A percentile compares a stretch with the other conserved stretches of the same genome.
These are phyloP conservation scores for Solanum pinnatisectum DNA, from an alignment of 257 asterid species.

Conservation along the genomic window DNA sequence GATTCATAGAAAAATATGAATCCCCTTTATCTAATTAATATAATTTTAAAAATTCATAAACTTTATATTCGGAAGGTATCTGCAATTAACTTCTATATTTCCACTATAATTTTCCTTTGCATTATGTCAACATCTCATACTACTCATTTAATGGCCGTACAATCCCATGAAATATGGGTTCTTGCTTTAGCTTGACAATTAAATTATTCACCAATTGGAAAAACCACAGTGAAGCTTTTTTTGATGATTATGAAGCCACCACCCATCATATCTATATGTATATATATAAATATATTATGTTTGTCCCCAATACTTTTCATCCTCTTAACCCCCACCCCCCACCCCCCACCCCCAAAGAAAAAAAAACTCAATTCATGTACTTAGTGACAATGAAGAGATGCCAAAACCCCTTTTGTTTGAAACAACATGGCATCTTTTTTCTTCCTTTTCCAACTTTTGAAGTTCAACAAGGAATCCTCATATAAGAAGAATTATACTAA, in stretches of 20 bases:
- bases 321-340: neutral
- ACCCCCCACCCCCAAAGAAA: neutral
- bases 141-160: neutral
- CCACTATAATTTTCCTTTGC: neutral
- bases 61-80: neutral
- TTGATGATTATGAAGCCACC: slow-evolving; percentile 13
- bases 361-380: neutral
- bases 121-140: neutral
- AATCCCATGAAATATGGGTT: neutral
- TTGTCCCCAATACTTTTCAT: neutral
- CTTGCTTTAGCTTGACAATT: neutral
- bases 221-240: neutral
- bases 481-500: slow-evolving; percentile 7
- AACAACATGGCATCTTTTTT: slow-evolving; percentile 14
- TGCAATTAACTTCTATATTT: neutral
- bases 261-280: neutral
- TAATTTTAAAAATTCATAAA: neutral
- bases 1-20: neutral
- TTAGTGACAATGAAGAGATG: slow-evolving; percentile 16
- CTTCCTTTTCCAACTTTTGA: neutral
- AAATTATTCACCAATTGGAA: neutral
- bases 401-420: slow-evolving; percentile 15
- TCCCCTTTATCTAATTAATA: too few species aligned
- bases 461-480: slow-evolving; percentile 12
- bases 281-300: neutral